Evolutionary conservation across 345 rosid genomes (phyloP).

Genomic region (Eucalyptus fibrosa): DNA sequence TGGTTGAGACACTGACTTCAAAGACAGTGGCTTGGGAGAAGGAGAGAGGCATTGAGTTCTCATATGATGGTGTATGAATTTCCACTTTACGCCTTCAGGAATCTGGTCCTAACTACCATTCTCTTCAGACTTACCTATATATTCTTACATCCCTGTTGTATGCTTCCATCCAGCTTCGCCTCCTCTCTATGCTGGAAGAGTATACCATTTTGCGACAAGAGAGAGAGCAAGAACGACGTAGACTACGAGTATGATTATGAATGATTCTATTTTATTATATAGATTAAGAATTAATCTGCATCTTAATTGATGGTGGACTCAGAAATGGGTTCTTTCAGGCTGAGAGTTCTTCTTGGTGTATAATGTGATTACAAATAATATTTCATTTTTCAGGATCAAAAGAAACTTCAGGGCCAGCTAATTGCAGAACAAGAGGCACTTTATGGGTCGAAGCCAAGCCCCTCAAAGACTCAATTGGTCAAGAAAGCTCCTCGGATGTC

Average conservation of each 20-base stretch:
- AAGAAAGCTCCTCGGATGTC: constrained; percentile 74
- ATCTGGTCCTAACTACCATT: background rate
- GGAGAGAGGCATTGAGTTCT: constrained; percentile 68
- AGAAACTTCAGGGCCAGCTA: constrained; percentile 93
- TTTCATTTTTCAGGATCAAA: constrained; percentile 60
- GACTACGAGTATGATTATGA: constrained; percentile 49
- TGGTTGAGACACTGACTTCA: constrained; percentile 83
- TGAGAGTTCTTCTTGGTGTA: background rate
- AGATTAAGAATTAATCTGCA: background rate
- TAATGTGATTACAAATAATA: background rate
- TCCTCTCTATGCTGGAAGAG: constrained; percentile 91
- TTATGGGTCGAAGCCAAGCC: constrained; percentile 95
- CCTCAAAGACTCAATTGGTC: constrained; percentile 61
- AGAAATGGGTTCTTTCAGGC: background rate
- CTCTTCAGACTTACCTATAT: background rate
- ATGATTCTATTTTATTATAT: background rate
- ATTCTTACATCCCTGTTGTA: background rate
- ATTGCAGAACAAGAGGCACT: constrained; percentile 92
- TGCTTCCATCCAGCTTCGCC: constrained; percentile 39
- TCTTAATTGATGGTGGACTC: background rate
- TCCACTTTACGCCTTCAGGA: background rate
- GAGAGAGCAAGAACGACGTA: constrained; percentile 90
- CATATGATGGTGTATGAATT: constrained; percentile 82
- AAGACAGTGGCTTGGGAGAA: constrained; percentile 86
- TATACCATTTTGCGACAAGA: constrained; percentile 65